Percentiles rank a stretch among this genome's conserved stretches.
These are phyloP conservation scores for Suaeda aralocaspica DNA, from an alignment of 148 eudicot genomes.

Conservation along the genomic window DNA sequence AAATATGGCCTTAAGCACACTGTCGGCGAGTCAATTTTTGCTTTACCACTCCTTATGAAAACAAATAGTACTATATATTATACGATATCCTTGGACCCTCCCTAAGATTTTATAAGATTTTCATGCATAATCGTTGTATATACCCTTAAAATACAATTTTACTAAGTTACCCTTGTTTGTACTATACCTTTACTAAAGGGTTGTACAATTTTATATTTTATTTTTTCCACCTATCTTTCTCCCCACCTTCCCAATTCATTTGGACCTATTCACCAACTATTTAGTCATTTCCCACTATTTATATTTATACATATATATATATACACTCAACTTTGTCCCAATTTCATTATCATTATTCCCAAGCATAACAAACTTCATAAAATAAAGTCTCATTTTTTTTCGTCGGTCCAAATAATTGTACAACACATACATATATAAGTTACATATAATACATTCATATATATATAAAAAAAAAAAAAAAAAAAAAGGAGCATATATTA, in stretches of 20 bases:
- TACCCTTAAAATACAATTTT: neutral
- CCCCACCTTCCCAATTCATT: slow-evolving; percentile 45
- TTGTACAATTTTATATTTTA: slow-evolving; percentile 42
- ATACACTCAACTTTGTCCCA: slow-evolving; percentile 3
- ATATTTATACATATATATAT: slow-evolving; percentile 28
- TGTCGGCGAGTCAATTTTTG: slow-evolving; percentile 42
- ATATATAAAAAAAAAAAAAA: too few relatives aligned
- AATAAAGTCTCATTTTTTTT: neutral
- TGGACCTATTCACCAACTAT: slow-evolving; percentile 11
- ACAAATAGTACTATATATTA: neutral
- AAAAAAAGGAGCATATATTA: too few relatives aligned
- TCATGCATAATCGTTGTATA: neutral
- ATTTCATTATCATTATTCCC: slow-evolving; percentile 22
- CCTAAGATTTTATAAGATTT: slow-evolving; percentile 23
- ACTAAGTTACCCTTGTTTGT: slow-evolving; percentile 47
- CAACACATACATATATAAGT: too few relatives aligned
- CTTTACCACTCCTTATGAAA: neutral
- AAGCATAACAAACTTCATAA: slow-evolving; percentile 14
- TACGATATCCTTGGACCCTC: slow-evolving; percentile 25
- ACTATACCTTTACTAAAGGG: slow-evolving; percentile 48
- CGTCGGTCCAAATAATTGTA: neutral
- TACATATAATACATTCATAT: too few relatives aligned
- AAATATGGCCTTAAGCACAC: slow-evolving; percentile 28
- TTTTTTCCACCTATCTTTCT: slow-evolving; percentile 33
- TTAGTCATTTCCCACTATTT: slow-evolving; percentile 17